These are phyloP conservation scores for Mikania micrantha DNA, from an alignment of 129 eudicot species.

Conservation along the genomic window DNA sequence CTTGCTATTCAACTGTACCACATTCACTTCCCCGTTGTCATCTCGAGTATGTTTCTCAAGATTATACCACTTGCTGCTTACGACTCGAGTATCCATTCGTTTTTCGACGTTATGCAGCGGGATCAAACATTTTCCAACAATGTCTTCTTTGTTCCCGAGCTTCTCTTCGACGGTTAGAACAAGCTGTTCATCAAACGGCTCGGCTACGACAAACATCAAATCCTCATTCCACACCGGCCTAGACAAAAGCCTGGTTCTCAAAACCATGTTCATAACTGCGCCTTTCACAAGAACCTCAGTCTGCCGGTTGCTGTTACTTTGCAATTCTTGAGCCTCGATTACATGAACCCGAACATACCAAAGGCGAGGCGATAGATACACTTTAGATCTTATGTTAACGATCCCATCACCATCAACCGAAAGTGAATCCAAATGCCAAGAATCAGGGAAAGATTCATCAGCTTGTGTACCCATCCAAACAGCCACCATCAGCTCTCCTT, in stretches of 20 bases:
- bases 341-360: conserved; percentile 37
- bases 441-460: conserved; percentile 34
- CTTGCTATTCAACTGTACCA: conserved; percentile 23
- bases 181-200: conserved; percentile 27
- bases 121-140: conserved; percentile 25
- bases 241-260: conserved; percentile 9
- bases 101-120: conserved; percentile 22
- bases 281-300: conserved; percentile 22
- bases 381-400: conserved; percentile 22
- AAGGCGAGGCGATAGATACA: conserved; percentile 32
- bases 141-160: conserved; percentile 21
- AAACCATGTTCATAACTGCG: conserved; percentile 18
- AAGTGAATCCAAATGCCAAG: conserved; percentile 29
- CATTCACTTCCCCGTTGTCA: conserved; percentile 17
- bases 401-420: conserved; percentile 25
- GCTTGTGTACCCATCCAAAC: conserved; percentile 42
- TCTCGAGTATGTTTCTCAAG: conserved; percentile 23
- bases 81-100: conserved; percentile 12
- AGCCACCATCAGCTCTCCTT: conserved; percentile 34
- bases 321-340: conserved; percentile 30
- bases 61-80: conserved; percentile 22
- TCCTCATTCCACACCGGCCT: conserved; percentile 33
- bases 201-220: conserved; percentile 30
- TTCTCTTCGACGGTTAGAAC: conserved; percentile 28
- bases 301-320: background rate